These are phyloP conservation scores for Prunus davidiana DNA, from an alignment of 306 rosid genomes.

Conservation along the genomic window DNA sequence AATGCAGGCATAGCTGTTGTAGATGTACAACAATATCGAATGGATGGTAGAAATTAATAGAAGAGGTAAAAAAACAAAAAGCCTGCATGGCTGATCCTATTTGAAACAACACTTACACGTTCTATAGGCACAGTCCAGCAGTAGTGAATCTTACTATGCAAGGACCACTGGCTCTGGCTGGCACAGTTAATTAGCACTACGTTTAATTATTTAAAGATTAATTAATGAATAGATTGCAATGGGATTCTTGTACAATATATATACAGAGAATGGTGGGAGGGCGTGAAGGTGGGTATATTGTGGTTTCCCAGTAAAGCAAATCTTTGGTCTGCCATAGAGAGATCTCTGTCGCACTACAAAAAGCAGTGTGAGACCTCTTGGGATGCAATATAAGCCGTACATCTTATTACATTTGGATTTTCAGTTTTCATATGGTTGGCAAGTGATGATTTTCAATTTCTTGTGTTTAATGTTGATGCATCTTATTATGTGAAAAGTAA, in stretches of 20 bases:
- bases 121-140: background rate
- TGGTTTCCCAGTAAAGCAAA: slow-evolving; percentile 35
- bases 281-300: slow-evolving; percentile 8
- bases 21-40: background rate
- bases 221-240: background rate
- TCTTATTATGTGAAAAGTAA: background rate
- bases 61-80: background rate
- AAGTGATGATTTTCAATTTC: background rate
- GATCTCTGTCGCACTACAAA: slow-evolving; percentile 19
- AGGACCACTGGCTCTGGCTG: background rate
- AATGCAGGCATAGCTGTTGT: background rate
- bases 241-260: background rate
- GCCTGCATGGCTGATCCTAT: background rate
- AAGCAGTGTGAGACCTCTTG: too few relatives aligned
- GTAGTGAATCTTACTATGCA: background rate
- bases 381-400: too few relatives aligned
- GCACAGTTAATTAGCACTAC: background rate
- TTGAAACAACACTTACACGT: background rate
- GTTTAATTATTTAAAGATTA: background rate
- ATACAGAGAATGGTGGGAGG: background rate
- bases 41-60: background rate
- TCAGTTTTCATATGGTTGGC: too few relatives aligned
- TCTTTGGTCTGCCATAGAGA: slow-evolving; percentile 51
- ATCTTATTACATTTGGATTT: too few relatives aligned
- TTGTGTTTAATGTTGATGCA: background rate